Percentiles rank a stretch among this genome's conserved stretches.
Evolutionary conservation across 306 rosid species (phyloP).

Genomic region (Crotalaria pallida): DNA sequence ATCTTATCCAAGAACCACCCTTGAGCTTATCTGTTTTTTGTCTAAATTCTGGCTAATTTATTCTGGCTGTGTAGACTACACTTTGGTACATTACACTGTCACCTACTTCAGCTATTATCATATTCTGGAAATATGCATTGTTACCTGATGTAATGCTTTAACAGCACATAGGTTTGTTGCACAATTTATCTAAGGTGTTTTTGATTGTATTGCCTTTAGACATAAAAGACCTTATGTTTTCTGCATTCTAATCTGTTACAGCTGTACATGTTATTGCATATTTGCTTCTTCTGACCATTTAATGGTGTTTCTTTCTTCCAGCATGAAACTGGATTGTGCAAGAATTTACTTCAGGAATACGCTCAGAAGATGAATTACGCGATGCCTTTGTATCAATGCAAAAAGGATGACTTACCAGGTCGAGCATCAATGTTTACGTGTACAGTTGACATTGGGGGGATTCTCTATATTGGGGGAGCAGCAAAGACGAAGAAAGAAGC

Average conservation of each 20-base stretch:
- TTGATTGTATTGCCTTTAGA: conserved; percentile 7
- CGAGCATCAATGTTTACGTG: conserved; percentile 51
- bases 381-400: conserved; percentile 68
- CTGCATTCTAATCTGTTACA: not conserved
- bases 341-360: conserved; percentile 96
- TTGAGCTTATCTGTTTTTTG: not conserved
- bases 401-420: conserved; percentile 54
- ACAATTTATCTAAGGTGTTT: not conserved
- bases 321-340: conserved; percentile 97
- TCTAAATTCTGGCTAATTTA: not conserved
- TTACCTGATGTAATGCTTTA: not conserved
- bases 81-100: not conserved
- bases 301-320: conserved; percentile 35
- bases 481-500: conserved; percentile 93
- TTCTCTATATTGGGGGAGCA: conserved; percentile 71
- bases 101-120: not conserved
- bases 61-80: not conserved
- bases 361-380: conserved; percentile 98
- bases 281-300: conserved; percentile 21
- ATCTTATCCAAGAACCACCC: not conserved
- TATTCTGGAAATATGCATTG: not conserved
- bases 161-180: not conserved
- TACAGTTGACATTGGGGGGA: conserved; percentile 83
- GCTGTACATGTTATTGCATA: not conserved
- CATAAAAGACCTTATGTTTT: not conserved